These are phyloP conservation scores for Monosporozyma solicola DNA, from an alignment of 805 yeast genomes.

Conservation along the genomic window DNA sequence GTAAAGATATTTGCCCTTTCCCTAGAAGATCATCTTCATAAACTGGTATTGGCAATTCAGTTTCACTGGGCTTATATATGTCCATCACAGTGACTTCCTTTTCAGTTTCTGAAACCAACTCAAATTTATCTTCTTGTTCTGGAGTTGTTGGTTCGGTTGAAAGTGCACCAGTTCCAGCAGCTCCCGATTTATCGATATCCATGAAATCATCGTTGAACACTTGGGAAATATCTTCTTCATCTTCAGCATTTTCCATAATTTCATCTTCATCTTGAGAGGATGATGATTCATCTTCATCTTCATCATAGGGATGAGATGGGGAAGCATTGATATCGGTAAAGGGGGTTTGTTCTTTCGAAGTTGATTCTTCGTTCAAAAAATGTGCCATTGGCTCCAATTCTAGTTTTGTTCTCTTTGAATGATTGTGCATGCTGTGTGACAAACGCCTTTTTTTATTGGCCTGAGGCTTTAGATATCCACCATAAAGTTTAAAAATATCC, in stretches of 20 bases:
- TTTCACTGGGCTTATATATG: slow-evolving; percentile 41
- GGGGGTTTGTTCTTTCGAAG: slow-evolving; percentile 18
- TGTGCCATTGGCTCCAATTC: slow-evolving; percentile 24
- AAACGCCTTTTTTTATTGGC: slow-evolving; percentile 10
- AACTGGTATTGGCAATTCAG: slow-evolving; percentile 46
- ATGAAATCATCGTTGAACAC: background rate
- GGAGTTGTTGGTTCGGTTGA: background rate
- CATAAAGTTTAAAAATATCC: slow-evolving; percentile 29
- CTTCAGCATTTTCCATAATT: background rate
- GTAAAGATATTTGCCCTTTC: slow-evolving; percentile 23
- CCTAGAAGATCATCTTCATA: slow-evolving; percentile 32
- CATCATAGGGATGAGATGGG: slow-evolving; percentile 9
- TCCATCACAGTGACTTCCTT: background rate
- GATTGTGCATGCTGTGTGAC: slow-evolving; percentile 6
- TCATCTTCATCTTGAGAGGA: slow-evolving; percentile 3
- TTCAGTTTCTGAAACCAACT: background rate
- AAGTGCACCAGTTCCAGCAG: background rate
- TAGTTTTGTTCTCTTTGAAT: slow-evolving; percentile 12
- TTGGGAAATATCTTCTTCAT: background rate
- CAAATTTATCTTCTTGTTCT: background rate
- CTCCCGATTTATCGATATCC: background rate
- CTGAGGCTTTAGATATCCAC: slow-evolving; percentile 12
- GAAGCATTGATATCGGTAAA: background rate
- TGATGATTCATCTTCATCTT: slow-evolving; percentile 9
- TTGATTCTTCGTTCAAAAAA: slow-evolving; percentile 23